Evolutionary conservation across 768 basidiomycete species (phyloP).

Genomic region (Tremella yokohamensis): DNA sequence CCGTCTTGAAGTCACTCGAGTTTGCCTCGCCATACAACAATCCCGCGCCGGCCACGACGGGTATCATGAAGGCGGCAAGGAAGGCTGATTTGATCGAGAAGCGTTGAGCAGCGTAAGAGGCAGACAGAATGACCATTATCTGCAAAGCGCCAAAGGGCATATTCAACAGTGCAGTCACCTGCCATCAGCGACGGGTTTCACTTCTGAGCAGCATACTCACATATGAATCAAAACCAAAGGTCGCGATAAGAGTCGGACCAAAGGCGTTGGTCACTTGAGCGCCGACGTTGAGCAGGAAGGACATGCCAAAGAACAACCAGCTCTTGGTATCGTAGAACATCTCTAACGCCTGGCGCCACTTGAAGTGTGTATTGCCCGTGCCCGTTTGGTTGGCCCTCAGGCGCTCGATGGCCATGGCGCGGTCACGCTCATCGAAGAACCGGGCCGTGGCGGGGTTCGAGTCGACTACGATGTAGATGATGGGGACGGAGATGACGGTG

Average conservation of each 20-base stretch:
- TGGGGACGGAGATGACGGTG: conserved; percentile 39
- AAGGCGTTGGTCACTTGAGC: conserved; percentile 42
- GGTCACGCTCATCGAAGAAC: conserved; percentile 43
- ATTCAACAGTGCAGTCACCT: conserved; percentile 56
- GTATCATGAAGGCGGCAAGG: conserved; percentile 28
- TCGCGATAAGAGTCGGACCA: conserved; percentile 29
- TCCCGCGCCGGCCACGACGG: conserved; percentile 37
- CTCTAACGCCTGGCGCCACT: conserved; percentile 39
- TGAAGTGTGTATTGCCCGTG: conserved; percentile 44
- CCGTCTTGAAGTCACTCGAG: conserved; percentile 17
- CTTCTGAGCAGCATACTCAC: not conserved
- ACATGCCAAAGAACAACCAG: conserved; percentile 30
- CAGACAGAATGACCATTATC: conserved; percentile 38
- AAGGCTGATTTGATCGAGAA: conserved; percentile 34
- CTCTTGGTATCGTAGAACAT: conserved; percentile 41
- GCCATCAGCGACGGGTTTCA: conserved; percentile 6
- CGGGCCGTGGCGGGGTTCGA: conserved; percentile 35
- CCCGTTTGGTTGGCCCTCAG: conserved; percentile 49
- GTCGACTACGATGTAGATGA: conserved; percentile 42
- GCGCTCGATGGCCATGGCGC: conserved; percentile 43
- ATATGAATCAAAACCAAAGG: conserved; percentile 25
- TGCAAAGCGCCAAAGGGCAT: conserved; percentile 56
- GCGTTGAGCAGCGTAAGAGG: conserved; percentile 33
- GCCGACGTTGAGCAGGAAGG: conserved; percentile 37
- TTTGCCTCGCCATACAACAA: conserved; percentile 37